These are phyloP conservation scores for Calonectria pteridis DNA, from an alignment of 2,329 filamentous ascomycete genomes.

Conservation along the genomic window DNA sequence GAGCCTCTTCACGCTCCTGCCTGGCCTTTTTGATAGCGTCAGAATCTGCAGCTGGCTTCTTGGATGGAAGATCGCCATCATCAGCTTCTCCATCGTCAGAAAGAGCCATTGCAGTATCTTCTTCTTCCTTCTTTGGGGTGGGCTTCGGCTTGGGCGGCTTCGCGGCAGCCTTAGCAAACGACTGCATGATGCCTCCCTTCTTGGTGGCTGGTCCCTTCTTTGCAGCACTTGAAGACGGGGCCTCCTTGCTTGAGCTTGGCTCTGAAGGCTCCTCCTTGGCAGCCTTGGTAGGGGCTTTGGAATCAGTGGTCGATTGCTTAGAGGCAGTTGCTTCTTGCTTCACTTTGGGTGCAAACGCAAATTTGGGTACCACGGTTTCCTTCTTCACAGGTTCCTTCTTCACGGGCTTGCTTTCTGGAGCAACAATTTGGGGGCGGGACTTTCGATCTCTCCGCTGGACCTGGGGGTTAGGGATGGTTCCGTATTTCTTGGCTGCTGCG, in stretches of 20 bases:
- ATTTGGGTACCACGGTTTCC: constrained; percentile 17
- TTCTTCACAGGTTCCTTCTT: not conserved
- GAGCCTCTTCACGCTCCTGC: constrained; percentile 54
- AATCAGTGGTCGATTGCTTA: constrained; percentile 19
- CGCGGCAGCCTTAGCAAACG: constrained; percentile 75
- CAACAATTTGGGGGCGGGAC: constrained; percentile 43
- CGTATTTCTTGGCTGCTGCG: constrained; percentile 72
- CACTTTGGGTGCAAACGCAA: constrained; percentile 39
- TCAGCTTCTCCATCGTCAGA: constrained; percentile 58
- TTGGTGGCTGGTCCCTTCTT: constrained; percentile 61
- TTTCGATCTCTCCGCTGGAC: constrained; percentile 66
- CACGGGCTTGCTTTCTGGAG: constrained; percentile 39
- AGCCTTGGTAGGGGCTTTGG: constrained; percentile 35
- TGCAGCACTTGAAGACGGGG: constrained; percentile 40
- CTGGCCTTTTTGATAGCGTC: constrained; percentile 46
- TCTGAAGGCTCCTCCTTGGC: constrained; percentile 48
- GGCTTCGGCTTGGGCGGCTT: constrained; percentile 64
- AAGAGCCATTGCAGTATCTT: constrained; percentile 48
- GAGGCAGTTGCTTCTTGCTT: constrained; percentile 31
- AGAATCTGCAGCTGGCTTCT: constrained; percentile 39
- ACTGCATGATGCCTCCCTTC: constrained; percentile 77
- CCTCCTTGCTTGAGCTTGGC: constrained; percentile 40
- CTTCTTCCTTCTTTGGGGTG: constrained; percentile 48
- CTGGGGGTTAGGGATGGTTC: constrained; percentile 80
- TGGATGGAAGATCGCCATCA: constrained; percentile 49